Percentiles rank a stretch among this genome's conserved stretches.
Conservation (phyloP, 2,329 filamentous ascomycete species). For the Microdochium nivale region DNA sequence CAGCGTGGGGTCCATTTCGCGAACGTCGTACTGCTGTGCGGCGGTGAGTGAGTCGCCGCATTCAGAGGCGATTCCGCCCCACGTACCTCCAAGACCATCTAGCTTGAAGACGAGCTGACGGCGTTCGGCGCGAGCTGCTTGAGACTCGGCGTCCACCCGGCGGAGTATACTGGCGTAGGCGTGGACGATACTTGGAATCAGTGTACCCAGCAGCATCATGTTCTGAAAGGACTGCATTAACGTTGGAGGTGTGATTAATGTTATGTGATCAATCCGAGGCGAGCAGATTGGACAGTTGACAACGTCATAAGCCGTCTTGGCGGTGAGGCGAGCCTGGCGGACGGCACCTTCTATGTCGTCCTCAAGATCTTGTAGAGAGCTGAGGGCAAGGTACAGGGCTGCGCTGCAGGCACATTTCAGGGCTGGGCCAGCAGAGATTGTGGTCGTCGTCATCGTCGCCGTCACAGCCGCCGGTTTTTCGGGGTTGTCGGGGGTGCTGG, state of each 20-base stretch:
- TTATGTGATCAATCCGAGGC: conserved; percentile 21
- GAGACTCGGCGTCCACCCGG: conserved; percentile 44
- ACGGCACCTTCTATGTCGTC: conserved; percentile 36
- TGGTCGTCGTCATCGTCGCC: not conserved
- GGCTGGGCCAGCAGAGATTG: not conserved
- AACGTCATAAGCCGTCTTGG: conserved; percentile 39
- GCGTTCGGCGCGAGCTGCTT: conserved; percentile 30
- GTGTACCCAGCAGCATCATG: conserved; percentile 48
- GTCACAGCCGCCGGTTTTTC: too few species aligned
- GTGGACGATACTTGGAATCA: conserved; percentile 49
- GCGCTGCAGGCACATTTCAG: conserved; percentile 37
- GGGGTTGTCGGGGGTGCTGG: conserved; percentile 1
- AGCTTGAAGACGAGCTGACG: conserved; percentile 36
- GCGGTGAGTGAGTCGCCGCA: not conserved
- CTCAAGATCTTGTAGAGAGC: conserved; percentile 39
- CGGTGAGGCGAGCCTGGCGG: conserved; percentile 35
- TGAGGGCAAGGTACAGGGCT: conserved; percentile 39
- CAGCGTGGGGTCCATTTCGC: conserved; percentile 38
- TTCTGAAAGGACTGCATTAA: conserved; percentile 46
- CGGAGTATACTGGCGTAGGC: conserved; percentile 46
- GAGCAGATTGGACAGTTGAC: conserved; percentile 44
- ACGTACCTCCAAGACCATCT: conserved; percentile 38
- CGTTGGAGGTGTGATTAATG: conserved; percentile 13
- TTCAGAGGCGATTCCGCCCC: conserved; percentile 23
- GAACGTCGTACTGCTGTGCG: conserved; percentile 26